Evolutionary conservation across 2,329 filamentous ascomycete genomes (phyloP).

Genomic region (Blastomyces percursus): DNA sequence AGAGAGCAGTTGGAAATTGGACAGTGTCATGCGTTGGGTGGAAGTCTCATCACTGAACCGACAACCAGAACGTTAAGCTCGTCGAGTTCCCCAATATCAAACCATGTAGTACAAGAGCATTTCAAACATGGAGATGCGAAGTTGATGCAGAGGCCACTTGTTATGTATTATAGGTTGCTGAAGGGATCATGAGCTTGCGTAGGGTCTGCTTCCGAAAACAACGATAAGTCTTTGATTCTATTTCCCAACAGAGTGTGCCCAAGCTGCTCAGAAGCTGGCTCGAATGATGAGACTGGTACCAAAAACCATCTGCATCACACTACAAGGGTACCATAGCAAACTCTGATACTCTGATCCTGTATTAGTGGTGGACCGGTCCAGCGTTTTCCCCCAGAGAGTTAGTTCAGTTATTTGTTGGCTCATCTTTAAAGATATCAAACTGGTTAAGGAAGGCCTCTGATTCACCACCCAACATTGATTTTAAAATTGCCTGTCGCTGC

Average conservation of each 20-base stretch:
- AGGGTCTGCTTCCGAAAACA: background rate
- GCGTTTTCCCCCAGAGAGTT: background rate
- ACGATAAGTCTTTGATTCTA: background rate
- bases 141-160: constrained; percentile 5
- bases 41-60: background rate
- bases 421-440: background rate
- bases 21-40: background rate
- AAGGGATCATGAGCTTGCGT: background rate
- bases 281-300: background rate
- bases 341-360: background rate
- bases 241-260: background rate
- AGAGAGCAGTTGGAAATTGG: background rate
- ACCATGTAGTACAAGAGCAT: background rate
- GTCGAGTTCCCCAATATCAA: background rate
- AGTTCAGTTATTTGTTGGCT: background rate
- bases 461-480: background rate
- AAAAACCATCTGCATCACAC: background rate
- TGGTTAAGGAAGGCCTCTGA: background rate
- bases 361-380: background rate
- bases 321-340: background rate
- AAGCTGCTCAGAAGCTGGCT: background rate
- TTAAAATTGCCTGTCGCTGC: background rate
- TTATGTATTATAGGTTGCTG: background rate
- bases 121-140: background rate
- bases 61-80: background rate